Conservation (phyloP, 768 basidiomycete genomes). For the Calvatia gigantea region DNA sequence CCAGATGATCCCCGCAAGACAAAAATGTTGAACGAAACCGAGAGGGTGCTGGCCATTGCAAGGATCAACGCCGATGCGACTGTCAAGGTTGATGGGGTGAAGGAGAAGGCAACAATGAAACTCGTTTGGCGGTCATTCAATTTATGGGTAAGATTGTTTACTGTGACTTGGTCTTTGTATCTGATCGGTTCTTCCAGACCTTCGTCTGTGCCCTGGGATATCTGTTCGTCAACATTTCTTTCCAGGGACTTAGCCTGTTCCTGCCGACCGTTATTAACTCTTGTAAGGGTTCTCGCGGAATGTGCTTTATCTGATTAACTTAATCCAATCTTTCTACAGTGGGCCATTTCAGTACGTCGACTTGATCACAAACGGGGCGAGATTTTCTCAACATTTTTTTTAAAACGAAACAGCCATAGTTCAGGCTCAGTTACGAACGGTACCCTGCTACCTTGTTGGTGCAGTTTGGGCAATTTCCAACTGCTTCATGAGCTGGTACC, state of each 20-base stretch:
- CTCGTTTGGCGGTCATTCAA: constrained; percentile 15
- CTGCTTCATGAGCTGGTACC: constrained; percentile 34
- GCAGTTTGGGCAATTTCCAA: constrained; percentile 35
- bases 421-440: constrained; percentile 45
- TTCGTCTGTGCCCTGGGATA: constrained; percentile 26
- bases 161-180: not conserved
- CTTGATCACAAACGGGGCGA: not conserved
- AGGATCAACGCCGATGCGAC: constrained; percentile 27
- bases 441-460: constrained; percentile 42
- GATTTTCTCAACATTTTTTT: not conserved
- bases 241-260: constrained; percentile 42
- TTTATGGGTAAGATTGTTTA: constrained; percentile 12
- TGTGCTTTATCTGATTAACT: not conserved
- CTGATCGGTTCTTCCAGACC: constrained; percentile 19
- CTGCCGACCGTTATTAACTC: constrained; percentile 43
- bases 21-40: constrained; percentile 24
- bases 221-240: constrained; percentile 37
- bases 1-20: constrained; percentile 26
- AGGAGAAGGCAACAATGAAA: constrained; percentile 12
- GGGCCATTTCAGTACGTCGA: constrained; percentile 32
- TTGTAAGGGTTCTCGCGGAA: constrained; percentile 25
- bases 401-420: constrained; percentile 31
- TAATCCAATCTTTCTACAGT: constrained; percentile 18
- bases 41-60: constrained; percentile 24
- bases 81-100: constrained; percentile 7